Base-by-base conservation (phyloP, 257 asterid species). In the Leptodermis oblonga region DNA sequence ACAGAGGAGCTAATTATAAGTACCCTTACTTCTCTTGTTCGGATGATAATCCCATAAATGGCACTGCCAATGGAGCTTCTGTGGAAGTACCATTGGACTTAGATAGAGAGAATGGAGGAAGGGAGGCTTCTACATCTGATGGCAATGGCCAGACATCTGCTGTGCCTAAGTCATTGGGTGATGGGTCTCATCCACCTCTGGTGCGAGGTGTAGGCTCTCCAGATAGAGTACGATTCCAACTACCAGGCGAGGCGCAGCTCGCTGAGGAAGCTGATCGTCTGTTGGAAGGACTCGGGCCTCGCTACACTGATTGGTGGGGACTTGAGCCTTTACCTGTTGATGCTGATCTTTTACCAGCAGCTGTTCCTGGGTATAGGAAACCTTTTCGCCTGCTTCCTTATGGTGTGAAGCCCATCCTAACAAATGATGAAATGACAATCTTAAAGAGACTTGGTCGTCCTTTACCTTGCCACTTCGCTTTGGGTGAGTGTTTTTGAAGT, bases 271-370 rank as follows among this genome's bases (percentile, higher is more conserved):
- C 92, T 69, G 88, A 87, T 65, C 70, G 75, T 53, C 73, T 94
- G 76, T 77, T 94, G 53, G 97, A 86, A 81, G 99, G 97, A 64
- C 95, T 94, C 69, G 99, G 99, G 43, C 97, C 97, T 0, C 96
- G 97, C 67, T 91, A 82, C 83, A 82, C 34, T 64, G 99, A 94
- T 91, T 94, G 99, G 97, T 94, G 97, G 99, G 96, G 99, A 0
- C 82, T 78, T 72, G 88, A 87, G 76, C 99, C 99, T 70, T 77
- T 90, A 75, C 97, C 99, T 25, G 85, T 94, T 78, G 97, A 91
- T 84, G 99, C 90, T 62, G 99, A 94, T 91, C 90, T 89, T 78
- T 74, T 94, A 83, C 97, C 99, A 67, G 95, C 96, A 26, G 82
- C 86, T 62, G 85, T 91, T 77, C 92, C 95, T 68, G 92, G 93